Base-by-base conservation (phyloP, 2,329 filamentous ascomycete species). In the Cytospora paraplurivora region DNA sequence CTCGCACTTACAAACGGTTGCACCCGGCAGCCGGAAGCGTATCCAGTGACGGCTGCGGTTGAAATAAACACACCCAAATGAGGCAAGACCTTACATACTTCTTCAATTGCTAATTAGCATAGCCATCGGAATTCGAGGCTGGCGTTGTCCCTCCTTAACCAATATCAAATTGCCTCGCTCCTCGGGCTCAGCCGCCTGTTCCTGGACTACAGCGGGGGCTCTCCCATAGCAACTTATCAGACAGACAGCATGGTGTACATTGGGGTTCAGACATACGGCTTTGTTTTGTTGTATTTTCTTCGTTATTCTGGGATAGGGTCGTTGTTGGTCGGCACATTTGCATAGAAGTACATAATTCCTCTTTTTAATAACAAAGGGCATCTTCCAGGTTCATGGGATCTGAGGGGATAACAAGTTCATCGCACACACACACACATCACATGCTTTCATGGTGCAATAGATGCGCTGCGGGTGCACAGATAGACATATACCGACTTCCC, bases 21-120 rank as follows among this genome's bases (percentile, higher is more conserved):
- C 56, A 58, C 19, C 51, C 61, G 37, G 52, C 32, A 44, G 37
- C 35, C 12, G 21, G 35, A 15, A 21, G 15, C 13, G n/a, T 33
- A 12, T 38, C 21, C 41, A 32, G 49, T 50, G 37, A 37, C 17
- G 19, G 37, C 33, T 47, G 49, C 57, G 21, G 38, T 32, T 47
- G 19, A 17, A 60, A 37, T 19, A 11, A 11, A 58, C 34, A 21
- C 27, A 17, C 21, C 2, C 4, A 17, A n/a, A 21, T 41, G 44
- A 58, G 54, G 38, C n/a, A 58, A 55, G 53, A 37, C 11, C 15
- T 41, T 59, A 52, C 47, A 37, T 37, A 32, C 38, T 41, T 60
- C 49, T 60, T 65, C 21, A 65, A 65, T 65, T 62, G 60, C n/a
- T 65, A 65, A 65, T 65, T 21, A 60, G 60, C 60, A 57, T 60